Evolutionary conservation across 257 asterid species (phyloP), one percentile per base, ranked within the genome.

Genomic region (Nicotiana paniculata): DNA sequence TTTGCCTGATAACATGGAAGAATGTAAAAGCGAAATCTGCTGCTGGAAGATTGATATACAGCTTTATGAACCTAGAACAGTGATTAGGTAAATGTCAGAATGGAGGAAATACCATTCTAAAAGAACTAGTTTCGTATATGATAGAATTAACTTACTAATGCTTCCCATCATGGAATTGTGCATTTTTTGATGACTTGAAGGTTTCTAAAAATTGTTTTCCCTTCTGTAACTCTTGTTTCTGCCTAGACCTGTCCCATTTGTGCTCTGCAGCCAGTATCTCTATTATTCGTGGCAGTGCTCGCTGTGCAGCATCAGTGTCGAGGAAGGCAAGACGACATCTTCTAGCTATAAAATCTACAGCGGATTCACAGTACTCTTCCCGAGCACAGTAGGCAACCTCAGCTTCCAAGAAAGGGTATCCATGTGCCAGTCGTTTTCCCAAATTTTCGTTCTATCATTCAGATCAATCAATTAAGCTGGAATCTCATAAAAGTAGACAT

Each of bases 371-470:
- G 88, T 96, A 94, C 69, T 96, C 99, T 43, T 94, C 83, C 81
- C 98, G 91, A 77, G 98, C 98, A 90, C 98, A 90, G 88, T 94
- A 94, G 70, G 99, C 99, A 75, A 94, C 99, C 83, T 96, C 98
- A 1, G 99, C 99, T 87, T 96, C 99, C 76, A 96, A 83, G 86
- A 92, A 88, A 12, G 99, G 99, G 88, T 96, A 93, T 84, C 99
- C 98, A 81, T 96, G 99, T 63, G 99, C 99, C 78, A 96, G 91
- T 58, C 99, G 87, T 85, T 94, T 96, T 10, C 99, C 99, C 86
- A 96, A 85, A 89, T 94, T 92, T 89, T 96, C 99, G 66, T 93
- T 91, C 99, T 94, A 84, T 72, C 83, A 51, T 82, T 51, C 21
- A 66, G 55, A 59, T 77, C 15, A 12, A 83, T 21, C 21, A 9